These are phyloP conservation scores for Ganoderma leucocontextum DNA, from an alignment of 1,284 basidiomycete species.

Conservation along the genomic window DNA sequence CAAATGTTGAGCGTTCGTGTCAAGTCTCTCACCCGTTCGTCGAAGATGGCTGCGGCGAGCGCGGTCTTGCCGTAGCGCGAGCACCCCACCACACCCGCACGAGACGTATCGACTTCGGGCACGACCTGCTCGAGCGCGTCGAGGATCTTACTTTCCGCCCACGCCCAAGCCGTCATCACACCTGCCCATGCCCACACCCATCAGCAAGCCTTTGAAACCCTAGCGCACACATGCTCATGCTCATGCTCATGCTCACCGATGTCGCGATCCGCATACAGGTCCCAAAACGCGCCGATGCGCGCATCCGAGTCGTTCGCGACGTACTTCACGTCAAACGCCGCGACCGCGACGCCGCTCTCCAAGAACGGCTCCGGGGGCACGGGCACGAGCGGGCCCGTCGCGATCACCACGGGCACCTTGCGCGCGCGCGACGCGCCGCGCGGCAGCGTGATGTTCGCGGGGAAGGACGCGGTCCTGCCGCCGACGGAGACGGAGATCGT, in stretches of 20 bases:
- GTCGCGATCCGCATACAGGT: constrained; percentile 22
- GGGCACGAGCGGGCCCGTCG: constrained; percentile 22
- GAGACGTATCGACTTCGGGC: constrained; percentile 22
- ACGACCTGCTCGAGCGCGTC: constrained; percentile 27
- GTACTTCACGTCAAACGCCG: constrained; percentile 23
- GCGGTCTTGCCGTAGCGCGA: constrained; percentile 28
- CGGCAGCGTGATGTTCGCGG: constrained; percentile 21
- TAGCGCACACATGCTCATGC: background rate
- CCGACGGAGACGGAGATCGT: constrained; percentile 19
- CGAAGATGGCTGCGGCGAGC: constrained; percentile 28
- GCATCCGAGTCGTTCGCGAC: constrained; percentile 25
- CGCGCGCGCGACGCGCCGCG: background rate
- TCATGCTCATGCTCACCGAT: constrained; percentile 19
- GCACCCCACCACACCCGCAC: constrained; percentile 26
- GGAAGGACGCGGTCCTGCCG: constrained; percentile 16
- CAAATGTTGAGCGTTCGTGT: no score
- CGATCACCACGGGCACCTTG: constrained; percentile 24
- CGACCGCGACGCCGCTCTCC: constrained; percentile 25
- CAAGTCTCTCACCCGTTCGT: constrained; percentile 17
- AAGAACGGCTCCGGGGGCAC: constrained; percentile 23
- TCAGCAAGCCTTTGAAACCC: background rate
- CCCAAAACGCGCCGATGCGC: constrained; percentile 27
- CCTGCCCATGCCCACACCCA: constrained; percentile 10
- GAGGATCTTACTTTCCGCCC: constrained; percentile 25
- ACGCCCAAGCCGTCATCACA: constrained; percentile 27